These are phyloP conservation scores for Luzula sylvatica DNA, from an alignment of 176 grass and related monocot species.

Conservation along the genomic window DNA sequence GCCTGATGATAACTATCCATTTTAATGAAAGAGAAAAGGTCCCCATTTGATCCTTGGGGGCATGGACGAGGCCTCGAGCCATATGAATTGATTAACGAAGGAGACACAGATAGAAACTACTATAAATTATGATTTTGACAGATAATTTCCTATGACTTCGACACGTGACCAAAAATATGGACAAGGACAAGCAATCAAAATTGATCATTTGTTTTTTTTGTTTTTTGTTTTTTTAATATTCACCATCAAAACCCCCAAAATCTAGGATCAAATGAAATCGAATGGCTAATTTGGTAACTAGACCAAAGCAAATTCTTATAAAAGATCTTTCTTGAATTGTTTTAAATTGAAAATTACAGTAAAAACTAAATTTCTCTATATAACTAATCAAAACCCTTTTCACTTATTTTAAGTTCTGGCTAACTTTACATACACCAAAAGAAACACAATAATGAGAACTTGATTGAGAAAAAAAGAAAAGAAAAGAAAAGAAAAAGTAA, in stretches of 20 bases:
- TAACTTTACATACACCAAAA: not conserved
- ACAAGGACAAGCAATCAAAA: not conserved
- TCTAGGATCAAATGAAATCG: no score
- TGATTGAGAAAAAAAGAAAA: no score
- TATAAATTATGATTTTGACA: constrained; percentile 17
- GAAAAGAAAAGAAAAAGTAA: not conserved
- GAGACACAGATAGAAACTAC: not conserved
- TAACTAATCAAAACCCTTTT: no score
- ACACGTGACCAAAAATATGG: constrained; percentile 9
- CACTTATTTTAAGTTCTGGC: no score
- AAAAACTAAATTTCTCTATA: no score
- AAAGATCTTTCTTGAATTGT: no score
- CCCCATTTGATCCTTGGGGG: not conserved
- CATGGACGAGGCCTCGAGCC: not conserved
- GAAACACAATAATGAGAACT: not conserved
- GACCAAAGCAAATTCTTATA: no score
- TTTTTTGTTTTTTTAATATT: not conserved
- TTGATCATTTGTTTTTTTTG: not conserved
- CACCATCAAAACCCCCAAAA: no score
- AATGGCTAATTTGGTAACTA: no score
- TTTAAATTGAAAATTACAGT: no score
- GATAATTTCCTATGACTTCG: constrained; percentile 17
- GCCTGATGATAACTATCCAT: not conserved
- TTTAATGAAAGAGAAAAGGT: not conserved
- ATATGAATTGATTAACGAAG: constrained; percentile 4